A percentile compares a stretch with the other conserved stretches of the same genome.
Conservation (phyloP, 2,329 filamentous ascomycete genomes). For the Arthrobotrys megalospora region DNA sequence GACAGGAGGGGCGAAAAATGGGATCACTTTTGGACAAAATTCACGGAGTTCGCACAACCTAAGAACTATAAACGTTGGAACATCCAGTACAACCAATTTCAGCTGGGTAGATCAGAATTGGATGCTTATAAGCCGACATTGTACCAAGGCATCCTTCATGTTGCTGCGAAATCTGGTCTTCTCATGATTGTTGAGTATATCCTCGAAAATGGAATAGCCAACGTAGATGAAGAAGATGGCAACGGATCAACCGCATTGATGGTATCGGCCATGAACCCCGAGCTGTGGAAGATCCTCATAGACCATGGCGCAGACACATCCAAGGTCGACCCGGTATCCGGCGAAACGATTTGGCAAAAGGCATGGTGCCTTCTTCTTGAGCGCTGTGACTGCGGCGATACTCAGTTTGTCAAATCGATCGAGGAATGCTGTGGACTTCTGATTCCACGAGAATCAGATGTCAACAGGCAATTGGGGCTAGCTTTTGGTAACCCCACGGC, state of each 20-base stretch:
- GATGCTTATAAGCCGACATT: constrained; percentile 21
- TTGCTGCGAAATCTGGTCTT: neutral
- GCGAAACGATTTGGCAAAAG: constrained; percentile 23
- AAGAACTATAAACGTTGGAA: constrained; percentile 23
- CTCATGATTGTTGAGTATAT: constrained; percentile 24
- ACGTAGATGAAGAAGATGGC: constrained; percentile 23
- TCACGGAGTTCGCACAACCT: constrained; percentile 14
- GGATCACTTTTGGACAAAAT: constrained; percentile 22
- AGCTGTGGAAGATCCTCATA: constrained; percentile 20
- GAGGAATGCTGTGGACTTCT: constrained; percentile 27
- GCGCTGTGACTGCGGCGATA: neutral
- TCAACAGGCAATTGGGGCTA: constrained; percentile 10
- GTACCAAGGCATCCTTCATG: constrained; percentile 23
- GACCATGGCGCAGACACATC: constrained; percentile 2
- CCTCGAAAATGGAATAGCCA: constrained; percentile 13
- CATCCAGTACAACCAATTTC: constrained; percentile 33
- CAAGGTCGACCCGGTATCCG: neutral
- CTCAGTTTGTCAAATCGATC: constrained; percentile 2
- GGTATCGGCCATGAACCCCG: constrained; percentile 4
- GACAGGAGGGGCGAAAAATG: constrained; percentile 28
- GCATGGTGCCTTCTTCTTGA: neutral
- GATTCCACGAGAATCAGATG: constrained; percentile 8
- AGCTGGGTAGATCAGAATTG: constrained; percentile 7
- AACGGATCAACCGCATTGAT: constrained; percentile 24
- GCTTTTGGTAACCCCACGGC: neutral